These are phyloP conservation scores for Leccinum uliginosum DNA, from an alignment of 768 basidiomycete species.

Conservation along the genomic window DNA sequence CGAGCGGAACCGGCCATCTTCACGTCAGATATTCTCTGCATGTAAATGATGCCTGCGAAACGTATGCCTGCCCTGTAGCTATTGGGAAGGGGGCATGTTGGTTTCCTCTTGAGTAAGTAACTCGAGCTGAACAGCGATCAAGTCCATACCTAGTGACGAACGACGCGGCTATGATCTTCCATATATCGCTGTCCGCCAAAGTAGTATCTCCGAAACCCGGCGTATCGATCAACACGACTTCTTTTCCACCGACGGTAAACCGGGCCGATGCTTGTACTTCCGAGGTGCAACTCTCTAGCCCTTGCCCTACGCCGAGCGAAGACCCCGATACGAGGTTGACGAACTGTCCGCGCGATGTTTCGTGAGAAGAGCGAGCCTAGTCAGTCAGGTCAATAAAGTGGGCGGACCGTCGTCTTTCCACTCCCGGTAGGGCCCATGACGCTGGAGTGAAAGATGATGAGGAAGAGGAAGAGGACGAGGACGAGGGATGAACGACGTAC, in stretches of 20 bases:
- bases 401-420: slow-evolving; percentile 29
- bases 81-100: neutral
- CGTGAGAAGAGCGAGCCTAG: neutral
- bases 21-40: slow-evolving; percentile 49
- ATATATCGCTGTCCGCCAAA: slow-evolving; percentile 44
- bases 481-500: slow-evolving; percentile 12
- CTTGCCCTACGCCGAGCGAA: slow-evolving; percentile 26
- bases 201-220: slow-evolving; percentile 59
- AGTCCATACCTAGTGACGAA: slow-evolving; percentile 23
- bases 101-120: no score
- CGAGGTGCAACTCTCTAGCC: slow-evolving; percentile 33
- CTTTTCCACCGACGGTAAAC: slow-evolving; percentile 26
- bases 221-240: slow-evolving; percentile 52
- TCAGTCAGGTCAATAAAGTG: neutral
- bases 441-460: slow-evolving; percentile 14
- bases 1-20: slow-evolving; percentile 43
- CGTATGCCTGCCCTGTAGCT: slow-evolving; percentile 26
- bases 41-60: slow-evolving; percentile 46
- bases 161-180: slow-evolving; percentile 45
- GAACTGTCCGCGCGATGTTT: slow-evolving; percentile 20
- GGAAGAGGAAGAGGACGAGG: neutral
- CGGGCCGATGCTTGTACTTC: slow-evolving; percentile 27
- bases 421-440: slow-evolving; percentile 30
- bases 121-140: neutral
- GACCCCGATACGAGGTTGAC: slow-evolving; percentile 32